Conservation (phyloP, 2,329 filamentous ascomycete genomes). For the Fusarium sulawesiense region DNA sequence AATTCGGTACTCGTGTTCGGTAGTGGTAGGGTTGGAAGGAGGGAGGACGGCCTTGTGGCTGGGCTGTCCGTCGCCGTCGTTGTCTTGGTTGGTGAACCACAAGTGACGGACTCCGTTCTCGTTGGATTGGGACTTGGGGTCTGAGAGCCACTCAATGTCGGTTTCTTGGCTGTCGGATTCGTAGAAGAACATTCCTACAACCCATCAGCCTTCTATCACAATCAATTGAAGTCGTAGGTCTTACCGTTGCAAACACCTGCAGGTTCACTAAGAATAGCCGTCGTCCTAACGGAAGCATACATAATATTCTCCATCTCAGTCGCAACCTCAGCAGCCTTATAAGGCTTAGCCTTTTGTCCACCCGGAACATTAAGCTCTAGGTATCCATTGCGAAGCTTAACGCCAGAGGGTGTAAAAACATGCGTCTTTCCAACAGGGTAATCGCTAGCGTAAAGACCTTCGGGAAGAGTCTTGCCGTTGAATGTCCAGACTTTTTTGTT, state of each 20-base stretch:
- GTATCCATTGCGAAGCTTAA: conserved; percentile 43
- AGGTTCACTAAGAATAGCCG: conserved; percentile 46
- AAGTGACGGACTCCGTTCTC: conserved; percentile 38
- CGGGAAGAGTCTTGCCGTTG: conserved; percentile 35
- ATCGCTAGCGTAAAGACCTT: conserved; percentile 40
- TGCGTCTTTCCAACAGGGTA: conserved; percentile 31
- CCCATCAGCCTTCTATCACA: too few species aligned
- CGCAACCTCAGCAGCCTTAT: conserved; percentile 40
- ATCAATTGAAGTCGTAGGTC: rapidly evolving
- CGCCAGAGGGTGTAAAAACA: conserved; percentile 29
- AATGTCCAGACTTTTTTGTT: conserved; percentile 44
- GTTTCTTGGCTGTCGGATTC: conserved; percentile 45
- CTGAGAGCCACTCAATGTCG: conserved; percentile 51
- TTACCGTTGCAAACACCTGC: conserved; percentile 49
- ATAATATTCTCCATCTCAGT: conserved; percentile 45
- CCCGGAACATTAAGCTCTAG: conserved; percentile 47
- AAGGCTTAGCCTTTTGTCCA: conserved; percentile 42
- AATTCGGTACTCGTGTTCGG: conserved; percentile 49
- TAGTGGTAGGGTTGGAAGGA: conserved; percentile 38
- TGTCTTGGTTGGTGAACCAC: conserved; percentile 50
- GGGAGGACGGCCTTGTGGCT: conserved; percentile 30
- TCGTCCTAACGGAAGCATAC: conserved; percentile 48
- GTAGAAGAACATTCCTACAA: conserved; percentile 49
- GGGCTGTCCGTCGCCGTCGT: conserved; percentile 33
- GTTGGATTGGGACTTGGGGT: conserved; percentile 45